Evolutionary conservation across 1,284 basidiomycete species (phyloP), one percentile per base, ranked within the genome.

Genomic region (Cutaneotrichosporon cavernicola): DNA sequence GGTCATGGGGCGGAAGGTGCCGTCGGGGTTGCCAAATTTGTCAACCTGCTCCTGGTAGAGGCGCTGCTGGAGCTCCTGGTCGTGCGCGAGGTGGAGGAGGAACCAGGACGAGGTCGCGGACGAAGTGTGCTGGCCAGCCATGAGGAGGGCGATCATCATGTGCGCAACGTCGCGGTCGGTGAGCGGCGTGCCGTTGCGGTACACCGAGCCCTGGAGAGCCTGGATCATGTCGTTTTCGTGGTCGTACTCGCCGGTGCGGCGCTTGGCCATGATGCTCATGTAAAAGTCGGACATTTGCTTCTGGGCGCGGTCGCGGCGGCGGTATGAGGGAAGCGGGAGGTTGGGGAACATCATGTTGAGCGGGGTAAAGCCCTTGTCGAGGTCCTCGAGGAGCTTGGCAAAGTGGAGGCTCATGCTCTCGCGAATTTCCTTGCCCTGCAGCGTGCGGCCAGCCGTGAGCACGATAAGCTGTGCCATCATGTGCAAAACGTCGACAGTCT

Each of bases 101-200:
- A 89, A 81, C 97, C 97, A 99, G 5, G 92, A 89, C 30, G 88
- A 88, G 11, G 92, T 91, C 0, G 96, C 90, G 21, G 93, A 95
- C 71, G 90, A 92, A 0, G 97, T 99, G 82, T 99, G 97, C 82
- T 99, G 97, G 31, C 97, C 97, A 47, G 96, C 96, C 93, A 96
- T 95, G 68, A 96, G 87, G 30, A 61, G 40, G 34, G 53, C 46
- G 46, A 36, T 31, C 65, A 69, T 66, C 63, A 69, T 69, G 68
- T 69, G 68, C 0, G 97, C 93, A 68, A 99, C 90, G 80, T 98
- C 94, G 69, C 91, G 88, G 75, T 98, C 92, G 58, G 85, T 86
- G 38, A 99, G 85, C 1, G 84, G 77, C 49, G 86, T 84, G 56
- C 97, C 97, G 74, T 89, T 86, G 73, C 92, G 91, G 83, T 99